Conservation (phyloP, 202 grass and related monocot species). For the Musa balbisiana region DNA sequence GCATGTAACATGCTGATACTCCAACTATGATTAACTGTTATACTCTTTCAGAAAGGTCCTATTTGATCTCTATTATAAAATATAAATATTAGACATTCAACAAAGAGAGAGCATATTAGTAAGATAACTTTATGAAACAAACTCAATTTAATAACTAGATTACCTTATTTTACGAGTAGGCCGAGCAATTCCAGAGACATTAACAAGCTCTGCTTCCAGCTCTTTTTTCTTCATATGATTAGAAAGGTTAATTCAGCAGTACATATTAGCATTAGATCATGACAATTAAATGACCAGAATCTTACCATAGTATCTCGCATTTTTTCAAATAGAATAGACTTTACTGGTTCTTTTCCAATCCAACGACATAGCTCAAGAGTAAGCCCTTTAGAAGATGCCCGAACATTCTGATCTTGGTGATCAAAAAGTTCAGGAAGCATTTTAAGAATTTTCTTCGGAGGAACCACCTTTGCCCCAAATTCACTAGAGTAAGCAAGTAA, state of each 20-base stretch:
- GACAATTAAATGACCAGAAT: slow-evolving; percentile 25
- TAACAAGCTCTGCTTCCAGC: slow-evolving; percentile 82
- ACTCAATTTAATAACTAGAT: slow-evolving; percentile 9
- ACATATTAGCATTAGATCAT: neutral
- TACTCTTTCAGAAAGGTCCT: too few relatives aligned
- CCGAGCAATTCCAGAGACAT: slow-evolving; percentile 66
- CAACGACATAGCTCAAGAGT: slow-evolving; percentile 94
- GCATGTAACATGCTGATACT: too few relatives aligned
- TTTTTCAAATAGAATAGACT: slow-evolving; percentile 95
- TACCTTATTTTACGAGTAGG: slow-evolving; percentile 99
- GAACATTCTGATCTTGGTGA: slow-evolving; percentile 95
- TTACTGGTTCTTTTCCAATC: slow-evolving; percentile 97
- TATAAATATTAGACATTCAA: neutral
- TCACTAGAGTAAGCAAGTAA: slow-evolving; percentile 40
- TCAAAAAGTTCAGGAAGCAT: slow-evolving; percentile 99
- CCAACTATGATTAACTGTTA: too few relatives aligned
- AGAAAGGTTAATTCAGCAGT: slow-evolving; percentile 25
- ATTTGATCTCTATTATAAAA: neutral
- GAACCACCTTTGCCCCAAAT: slow-evolving; percentile 83
- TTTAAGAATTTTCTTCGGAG: slow-evolving; percentile 94
- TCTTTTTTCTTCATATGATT: slow-evolving; percentile 87
- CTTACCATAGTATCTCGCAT: slow-evolving; percentile 97
- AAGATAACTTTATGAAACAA: slow-evolving; percentile 14
- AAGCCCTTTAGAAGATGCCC: slow-evolving; percentile 91
- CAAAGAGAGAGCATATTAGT: slow-evolving; percentile 1